Base-by-base conservation (phyloP, 352 stramenopile genomes). In the Blastocystis sp. region DNA sequence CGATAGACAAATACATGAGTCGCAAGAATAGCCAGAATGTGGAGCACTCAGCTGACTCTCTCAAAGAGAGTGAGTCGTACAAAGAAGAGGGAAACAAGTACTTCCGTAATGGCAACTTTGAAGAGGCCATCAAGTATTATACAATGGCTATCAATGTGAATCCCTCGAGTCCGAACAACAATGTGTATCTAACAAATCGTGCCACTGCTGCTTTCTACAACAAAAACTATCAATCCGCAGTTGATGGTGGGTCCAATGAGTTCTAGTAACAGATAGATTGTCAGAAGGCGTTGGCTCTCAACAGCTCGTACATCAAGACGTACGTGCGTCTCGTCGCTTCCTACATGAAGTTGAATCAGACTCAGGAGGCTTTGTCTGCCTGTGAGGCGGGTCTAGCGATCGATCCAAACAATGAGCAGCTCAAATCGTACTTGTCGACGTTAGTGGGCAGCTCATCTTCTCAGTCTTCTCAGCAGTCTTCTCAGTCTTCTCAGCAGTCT, bases 31-130 rank as follows among this genome's bases (percentile, higher is more conserved):
- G 62, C 9, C 41, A 50, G 15, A 34, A 37, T 23, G 43, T 15
- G 0, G 29, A 84, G 73, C 70, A n/a, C 47, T 53, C 34, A 61
- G 41, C 43, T 7, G 59, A 26, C 20, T 26, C 9, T 26, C 9
- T 68, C 59, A 20, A 59, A 13, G 70, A 80, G 1, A 63, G 47
- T 6, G 70, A 80, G 50, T 29, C 26, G 47, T 80, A 53, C 55
- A 84, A 84, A 55, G 34, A 84, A 23, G 29, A 84, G 26, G 73
- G 73, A 63, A 84, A 84, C 55, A 53, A 64, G 39, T 47, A 68
- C 53, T 84, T 84, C 50, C 47, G 73, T n/a, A 45, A 8, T 15
- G 56, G 56, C 11, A 64, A 84, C 50, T 84, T 66, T 43, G 73
- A 50, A 9, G 47, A 84, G 0, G 73, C 73, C 20, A 43, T 66